Conservation (phyloP, 1,139 yeast genomes). For the Suhomyces maxii region DNA sequence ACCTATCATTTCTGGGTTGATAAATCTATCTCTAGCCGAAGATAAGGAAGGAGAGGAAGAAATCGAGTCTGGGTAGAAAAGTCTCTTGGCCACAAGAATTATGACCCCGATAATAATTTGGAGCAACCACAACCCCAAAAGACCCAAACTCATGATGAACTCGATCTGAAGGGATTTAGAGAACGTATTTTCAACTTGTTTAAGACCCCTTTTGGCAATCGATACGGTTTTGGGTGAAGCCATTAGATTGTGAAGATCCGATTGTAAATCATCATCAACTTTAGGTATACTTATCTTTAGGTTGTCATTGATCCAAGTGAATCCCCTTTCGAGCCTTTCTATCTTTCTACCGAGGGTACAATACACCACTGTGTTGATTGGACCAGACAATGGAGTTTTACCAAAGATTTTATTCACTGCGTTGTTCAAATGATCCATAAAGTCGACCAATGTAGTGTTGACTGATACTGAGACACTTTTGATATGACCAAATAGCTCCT, state of each 20-base stretch:
- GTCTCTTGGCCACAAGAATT: conserved; percentile 13
- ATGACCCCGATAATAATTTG: conserved; percentile 43
- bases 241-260: conserved; percentile 4
- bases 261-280: conserved; percentile 5
- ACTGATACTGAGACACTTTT: conserved; percentile 53
- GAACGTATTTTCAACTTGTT: conserved; percentile 29
- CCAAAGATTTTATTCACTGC: conserved; percentile 52
- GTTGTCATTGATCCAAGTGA: conserved; percentile 75
- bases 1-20: conserved; percentile 21
- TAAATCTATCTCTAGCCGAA: conserved; percentile 1
- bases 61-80: neutral
- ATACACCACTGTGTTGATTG: conserved; percentile 66
- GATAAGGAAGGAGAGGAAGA: neutral
- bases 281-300: conserved; percentile 61
- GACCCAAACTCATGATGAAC: conserved; percentile 40
- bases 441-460: conserved; percentile 52
- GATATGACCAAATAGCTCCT: conserved; percentile 67
- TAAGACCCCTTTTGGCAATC: conserved; percentile 19
- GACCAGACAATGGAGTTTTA: conserved; percentile 62
- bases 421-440: conserved; percentile 28
- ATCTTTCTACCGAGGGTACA: conserved; percentile 81
- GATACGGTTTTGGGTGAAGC: conserved; percentile 1
- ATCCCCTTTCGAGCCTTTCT: conserved; percentile 61
- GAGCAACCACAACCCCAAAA: conserved; percentile 50
- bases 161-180: conserved; percentile 42